These are phyloP conservation scores for Corynascus novoguineensis DNA, from an alignment of 495 filamentous ascomycete species.

Conservation along the genomic window DNA sequence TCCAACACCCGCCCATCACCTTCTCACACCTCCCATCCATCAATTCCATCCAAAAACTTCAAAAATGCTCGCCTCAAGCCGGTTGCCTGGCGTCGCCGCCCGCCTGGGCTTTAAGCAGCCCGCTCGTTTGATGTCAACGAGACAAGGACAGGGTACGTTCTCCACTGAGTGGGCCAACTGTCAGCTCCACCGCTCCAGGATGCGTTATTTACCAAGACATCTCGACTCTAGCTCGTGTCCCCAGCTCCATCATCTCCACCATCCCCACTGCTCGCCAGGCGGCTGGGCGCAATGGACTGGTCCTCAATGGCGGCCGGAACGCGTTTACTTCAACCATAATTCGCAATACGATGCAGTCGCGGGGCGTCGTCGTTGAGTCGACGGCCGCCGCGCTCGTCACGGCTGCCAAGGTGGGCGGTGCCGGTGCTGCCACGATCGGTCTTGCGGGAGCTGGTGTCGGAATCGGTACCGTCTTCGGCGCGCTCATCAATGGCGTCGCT, in stretches of 20 bases:
- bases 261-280: slow-evolving; percentile 17
- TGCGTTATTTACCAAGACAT: slow-evolving; percentile 11
- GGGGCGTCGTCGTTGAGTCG: slow-evolving; percentile 33
- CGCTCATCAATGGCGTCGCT: slow-evolving; percentile 37
- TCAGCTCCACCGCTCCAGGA: neutral
- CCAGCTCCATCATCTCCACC: slow-evolving; percentile 23
- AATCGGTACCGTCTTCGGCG: slow-evolving; percentile 37
- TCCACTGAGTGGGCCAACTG: slow-evolving; percentile 9
- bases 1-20: slow-evolving; percentile 2
- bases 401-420: slow-evolving; percentile 36
- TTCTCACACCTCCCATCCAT: neutral
- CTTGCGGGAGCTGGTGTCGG: slow-evolving; percentile 39
- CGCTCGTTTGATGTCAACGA: slow-evolving; percentile 18
- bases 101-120: slow-evolving; percentile 23
- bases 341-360: slow-evolving; percentile 26
- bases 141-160: slow-evolving; percentile 21
- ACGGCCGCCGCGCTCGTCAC: slow-evolving; percentile 32
- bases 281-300: slow-evolving; percentile 20
- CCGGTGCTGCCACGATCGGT: slow-evolving; percentile 37
- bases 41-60: slow-evolving; percentile 11
- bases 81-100: slow-evolving; percentile 19
- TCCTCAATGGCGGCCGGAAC: slow-evolving; percentile 22
- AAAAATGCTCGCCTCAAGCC: slow-evolving; percentile 25
- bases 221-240: slow-evolving; percentile 21
- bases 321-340: slow-evolving; percentile 19